These are phyloP conservation scores for Penicillium egyptiacum DNA, from an alignment of 495 filamentous ascomycete species.

Conservation along the genomic window DNA sequence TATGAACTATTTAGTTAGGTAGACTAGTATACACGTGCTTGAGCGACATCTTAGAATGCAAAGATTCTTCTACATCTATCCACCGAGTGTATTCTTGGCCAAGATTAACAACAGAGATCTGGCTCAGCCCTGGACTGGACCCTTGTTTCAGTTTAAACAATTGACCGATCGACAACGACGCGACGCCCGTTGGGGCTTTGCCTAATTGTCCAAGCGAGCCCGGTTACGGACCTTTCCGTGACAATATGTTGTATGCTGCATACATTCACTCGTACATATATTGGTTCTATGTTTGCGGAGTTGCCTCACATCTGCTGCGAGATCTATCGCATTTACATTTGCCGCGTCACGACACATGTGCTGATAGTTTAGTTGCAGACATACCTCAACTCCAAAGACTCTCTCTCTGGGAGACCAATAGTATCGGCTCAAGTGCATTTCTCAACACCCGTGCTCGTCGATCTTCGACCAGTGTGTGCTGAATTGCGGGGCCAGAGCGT, in stretches of 20 bases:
- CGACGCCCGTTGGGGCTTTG: conserved; percentile 16
- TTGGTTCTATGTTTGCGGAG: background rate
- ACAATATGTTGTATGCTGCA: background rate
- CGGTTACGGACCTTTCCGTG: conserved; percentile 10
- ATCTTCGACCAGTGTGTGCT: conserved; percentile 22
- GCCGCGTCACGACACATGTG: conserved; percentile 24
- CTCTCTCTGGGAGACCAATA: conserved; percentile 13
- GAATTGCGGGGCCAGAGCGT: conserved; percentile 19
- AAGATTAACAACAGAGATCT: conserved; percentile 19
- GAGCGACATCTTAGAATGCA: background rate
- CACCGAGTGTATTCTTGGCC: conserved; percentile 2
- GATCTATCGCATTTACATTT: conserved; percentile 21
- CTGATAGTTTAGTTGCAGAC: conserved; percentile 12
- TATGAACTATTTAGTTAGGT: background rate
- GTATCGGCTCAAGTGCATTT: background rate
- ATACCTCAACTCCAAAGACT: conserved; percentile 17
- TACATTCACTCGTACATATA: background rate
- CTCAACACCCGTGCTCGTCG: conserved; percentile 17
- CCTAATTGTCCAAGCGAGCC: conserved; percentile 14
- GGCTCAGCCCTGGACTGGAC: conserved; percentile 24
- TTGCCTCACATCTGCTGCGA: conserved; percentile 16
- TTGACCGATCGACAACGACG: conserved; percentile 18
- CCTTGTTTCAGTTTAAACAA: conserved; percentile 22
- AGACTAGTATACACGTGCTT: background rate
- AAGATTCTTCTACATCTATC: background rate